Percentiles rank a stretch among this genome's conserved stretches.
These are phyloP conservation scores for Cubamyces sp. DNA, from an alignment of 768 basidiomycete species.

Conservation along the genomic window DNA sequence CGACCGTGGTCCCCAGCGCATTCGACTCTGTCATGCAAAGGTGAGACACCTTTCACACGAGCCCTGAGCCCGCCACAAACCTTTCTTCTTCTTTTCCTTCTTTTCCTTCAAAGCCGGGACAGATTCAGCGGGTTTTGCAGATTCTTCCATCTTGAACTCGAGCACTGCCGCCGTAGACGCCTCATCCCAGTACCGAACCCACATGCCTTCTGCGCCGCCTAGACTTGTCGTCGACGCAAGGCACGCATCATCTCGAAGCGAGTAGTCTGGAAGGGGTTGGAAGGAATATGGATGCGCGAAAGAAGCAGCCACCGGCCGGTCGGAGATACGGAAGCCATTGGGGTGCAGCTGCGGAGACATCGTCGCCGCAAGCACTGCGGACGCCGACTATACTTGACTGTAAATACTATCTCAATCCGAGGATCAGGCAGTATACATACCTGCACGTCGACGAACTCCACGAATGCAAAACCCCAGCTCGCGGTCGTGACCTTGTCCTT, in stretches of 20 bases:
- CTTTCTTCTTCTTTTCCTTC: slow-evolving; percentile 59
- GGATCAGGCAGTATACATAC: slow-evolving; percentile 45
- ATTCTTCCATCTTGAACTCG: slow-evolving; percentile 78
- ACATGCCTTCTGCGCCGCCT: slow-evolving; percentile 72
- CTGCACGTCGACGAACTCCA: slow-evolving; percentile 85
- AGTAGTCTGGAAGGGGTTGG: slow-evolving; percentile 74
- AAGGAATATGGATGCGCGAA: slow-evolving; percentile 94
- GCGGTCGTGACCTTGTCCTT: slow-evolving; percentile 87
- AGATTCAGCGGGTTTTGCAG: slow-evolving; percentile 41
- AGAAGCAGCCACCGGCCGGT: slow-evolving; percentile 86
- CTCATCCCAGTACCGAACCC: slow-evolving; percentile 94
- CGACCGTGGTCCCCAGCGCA: slow-evolving; percentile 38
- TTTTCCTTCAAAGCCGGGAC: slow-evolving; percentile 53
- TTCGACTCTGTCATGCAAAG: not conserved
- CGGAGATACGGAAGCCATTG: slow-evolving; percentile 91
- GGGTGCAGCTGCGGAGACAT: slow-evolving; percentile 90
- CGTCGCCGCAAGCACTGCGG: slow-evolving; percentile 78
- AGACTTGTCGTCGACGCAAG: slow-evolving; percentile 66
- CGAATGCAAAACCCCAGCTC: slow-evolving; percentile 93
- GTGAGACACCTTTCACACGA: not conserved
- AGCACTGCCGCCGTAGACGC: slow-evolving; percentile 72
- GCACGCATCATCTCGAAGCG: slow-evolving; percentile 78
- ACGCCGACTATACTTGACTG: slow-evolving; percentile 65
- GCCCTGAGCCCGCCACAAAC: not conserved
- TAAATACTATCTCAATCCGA: slow-evolving; percentile 23